A percentile compares a stretch with the other conserved stretches of the same genome.
Conservation (phyloP, 441 rosid genomes). For the Gossypium gossypioides region DNA sequence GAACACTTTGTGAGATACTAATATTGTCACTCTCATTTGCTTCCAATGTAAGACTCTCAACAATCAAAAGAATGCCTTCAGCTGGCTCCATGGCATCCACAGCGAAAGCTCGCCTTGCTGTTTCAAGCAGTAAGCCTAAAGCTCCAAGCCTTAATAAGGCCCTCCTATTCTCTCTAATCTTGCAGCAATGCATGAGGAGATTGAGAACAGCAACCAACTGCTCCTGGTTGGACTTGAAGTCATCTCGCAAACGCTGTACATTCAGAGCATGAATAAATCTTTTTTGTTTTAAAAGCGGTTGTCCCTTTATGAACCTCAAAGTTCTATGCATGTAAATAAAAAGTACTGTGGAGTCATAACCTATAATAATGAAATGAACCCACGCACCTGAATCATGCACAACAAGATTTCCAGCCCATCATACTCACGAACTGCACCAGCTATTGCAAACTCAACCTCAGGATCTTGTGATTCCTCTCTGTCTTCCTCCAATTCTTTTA, state of each 20-base stretch:
- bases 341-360: background rate
- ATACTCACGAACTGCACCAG: slow-evolving; percentile 91
- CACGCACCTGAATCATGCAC: slow-evolving; percentile 80
- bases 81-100: slow-evolving; percentile 99
- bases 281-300: background rate
- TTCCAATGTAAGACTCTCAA: slow-evolving; percentile 93
- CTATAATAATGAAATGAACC: slow-evolving; percentile 11
- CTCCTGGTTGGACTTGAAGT: slow-evolving; percentile 94
- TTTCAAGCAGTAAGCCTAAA: slow-evolving; percentile 94
- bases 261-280: slow-evolving; percentile 4
- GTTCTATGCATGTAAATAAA: background rate
- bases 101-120: slow-evolving; percentile 94
- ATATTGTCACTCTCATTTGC: slow-evolving; percentile 94
- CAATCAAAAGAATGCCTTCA: slow-evolving; percentile 97
- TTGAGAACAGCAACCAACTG: slow-evolving; percentile 91
- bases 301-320: background rate
- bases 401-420: slow-evolving; percentile 92
- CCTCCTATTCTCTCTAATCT: slow-evolving; percentile 85
- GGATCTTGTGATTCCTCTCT: slow-evolving; percentile 99
- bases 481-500: slow-evolving; percentile 98
- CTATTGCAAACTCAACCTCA: slow-evolving; percentile 97
- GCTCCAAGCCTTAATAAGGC: slow-evolving; percentile 88
- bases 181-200: slow-evolving; percentile 98
- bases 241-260: slow-evolving; percentile 74
- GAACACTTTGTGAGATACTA: slow-evolving; percentile 70